Conservation (phyloP, 202 grass and related monocot genomes). For the Saccharum hybrid region DNA sequence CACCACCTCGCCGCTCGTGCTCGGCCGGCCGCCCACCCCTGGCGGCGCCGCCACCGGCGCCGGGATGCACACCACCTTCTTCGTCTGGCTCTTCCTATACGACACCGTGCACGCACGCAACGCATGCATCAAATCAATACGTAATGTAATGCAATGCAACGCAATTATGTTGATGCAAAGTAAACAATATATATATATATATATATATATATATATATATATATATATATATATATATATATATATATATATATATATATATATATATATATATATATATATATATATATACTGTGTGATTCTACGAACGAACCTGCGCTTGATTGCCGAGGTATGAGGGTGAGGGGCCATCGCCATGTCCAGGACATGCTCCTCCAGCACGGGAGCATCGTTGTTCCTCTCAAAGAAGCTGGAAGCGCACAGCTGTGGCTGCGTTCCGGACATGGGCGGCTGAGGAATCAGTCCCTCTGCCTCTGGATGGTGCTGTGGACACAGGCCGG, state of each 20-base stretch:
- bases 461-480: not conserved
- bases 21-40: conserved; percentile 48
- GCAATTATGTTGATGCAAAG: not conserved
- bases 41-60: conserved; percentile 63
- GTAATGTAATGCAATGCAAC: not conserved
- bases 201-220: too few species aligned
- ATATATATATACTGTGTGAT: too few species aligned
- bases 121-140: not conserved
- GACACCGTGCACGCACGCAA: not conserved
- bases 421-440: not conserved
- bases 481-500: not conserved
- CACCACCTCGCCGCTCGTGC: conserved; percentile 80
- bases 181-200: too few species aligned
- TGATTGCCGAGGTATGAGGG: conserved; percentile 25
- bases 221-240: too few species aligned
- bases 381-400: conserved; percentile 31
- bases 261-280: too few species aligned
- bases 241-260: too few species aligned
- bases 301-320: conserved; percentile 49
- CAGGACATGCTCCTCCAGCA: conserved; percentile 12
- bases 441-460: not conserved
- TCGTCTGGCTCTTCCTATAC: conserved; percentile 75
- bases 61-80: conserved; percentile 97
- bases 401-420: not conserved
- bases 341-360: conserved; percentile 32